A percentile compares a stretch with the other conserved stretches of the same genome.
phyloP scores from a whole-genome alignment of 768 basidiomycete genomes.

The Tricholoma flavovirens region DNA sequence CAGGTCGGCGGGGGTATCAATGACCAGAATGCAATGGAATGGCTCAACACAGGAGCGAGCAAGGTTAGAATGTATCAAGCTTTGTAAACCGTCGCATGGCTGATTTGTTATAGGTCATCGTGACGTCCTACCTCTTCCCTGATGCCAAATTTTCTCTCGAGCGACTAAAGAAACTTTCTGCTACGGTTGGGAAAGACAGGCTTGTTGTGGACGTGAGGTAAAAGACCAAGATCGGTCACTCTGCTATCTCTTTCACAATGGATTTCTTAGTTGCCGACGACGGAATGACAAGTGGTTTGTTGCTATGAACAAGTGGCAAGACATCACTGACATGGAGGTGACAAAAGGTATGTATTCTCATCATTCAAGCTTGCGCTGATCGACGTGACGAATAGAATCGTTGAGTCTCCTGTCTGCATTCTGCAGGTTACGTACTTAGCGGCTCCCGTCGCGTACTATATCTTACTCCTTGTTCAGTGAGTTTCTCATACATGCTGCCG shows the following conservation, averaged over 20 bases:
- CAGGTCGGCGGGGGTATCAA: slow-evolving; percentile 95
- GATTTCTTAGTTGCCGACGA: slow-evolving; percentile 67
- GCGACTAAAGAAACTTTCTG: slow-evolving; percentile 57
- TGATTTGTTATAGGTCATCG: slow-evolving; percentile 65
- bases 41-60: slow-evolving; percentile 86
- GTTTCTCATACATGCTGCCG: slow-evolving; percentile 95
- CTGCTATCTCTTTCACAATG: neutral
- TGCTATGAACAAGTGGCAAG: slow-evolving; percentile 99
- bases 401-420: slow-evolving; percentile 71
- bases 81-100: neutral
- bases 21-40: slow-evolving; percentile 69
- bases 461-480: slow-evolving; percentile 48
- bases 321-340: slow-evolving; percentile 91
- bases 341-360: slow-evolving; percentile 50
- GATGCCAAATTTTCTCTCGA: slow-evolving; percentile 71
- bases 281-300: slow-evolving; percentile 79
- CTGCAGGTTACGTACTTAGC: slow-evolving; percentile 53
- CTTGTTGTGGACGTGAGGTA: slow-evolving; percentile 95
- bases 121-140: slow-evolving; percentile 96
- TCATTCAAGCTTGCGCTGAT: neutral
- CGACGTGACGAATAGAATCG: slow-evolving; percentile 46
- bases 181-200: slow-evolving; percentile 70
- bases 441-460: neutral
- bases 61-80: slow-evolving; percentile 46
- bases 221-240: slow-evolving; percentile 11